Evolutionary conservation across 164 flowering plant species (phyloP).

Genomic region (Sextonia rubra): DNA sequence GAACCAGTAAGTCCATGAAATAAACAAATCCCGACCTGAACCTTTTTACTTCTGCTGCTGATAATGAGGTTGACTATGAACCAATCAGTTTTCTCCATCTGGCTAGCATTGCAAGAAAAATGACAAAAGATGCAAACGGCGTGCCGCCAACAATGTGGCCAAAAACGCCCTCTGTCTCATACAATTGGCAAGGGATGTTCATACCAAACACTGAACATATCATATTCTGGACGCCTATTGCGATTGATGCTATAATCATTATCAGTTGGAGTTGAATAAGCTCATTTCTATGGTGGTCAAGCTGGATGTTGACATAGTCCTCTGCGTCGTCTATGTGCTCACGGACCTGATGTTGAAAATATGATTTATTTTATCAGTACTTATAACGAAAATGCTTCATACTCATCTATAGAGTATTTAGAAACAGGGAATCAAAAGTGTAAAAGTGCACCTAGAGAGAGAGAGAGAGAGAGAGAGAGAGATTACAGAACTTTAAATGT

Average conservation of each 20-base stretch:
- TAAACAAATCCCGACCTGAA: too few species aligned
- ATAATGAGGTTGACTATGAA: constrained; percentile 20
- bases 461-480: too few species aligned
- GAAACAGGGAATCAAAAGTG: too few species aligned
- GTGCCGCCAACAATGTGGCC: constrained; percentile 41
- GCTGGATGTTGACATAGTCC: constrained; percentile 92
- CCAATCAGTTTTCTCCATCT: constrained; percentile 94
- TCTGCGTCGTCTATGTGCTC: constrained; percentile 95
- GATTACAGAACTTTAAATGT: too few species aligned
- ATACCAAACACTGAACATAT: constrained; percentile 78
- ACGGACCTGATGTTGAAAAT: constrained; percentile 48
- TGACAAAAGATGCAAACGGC: constrained; percentile 41
- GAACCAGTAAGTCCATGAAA: too few species aligned
- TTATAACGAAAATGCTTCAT: too few species aligned
- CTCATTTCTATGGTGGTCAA: constrained; percentile 90
- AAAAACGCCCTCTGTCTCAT: constrained; percentile 51
- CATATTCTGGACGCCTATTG: constrained; percentile 65
- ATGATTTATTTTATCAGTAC: too few species aligned
- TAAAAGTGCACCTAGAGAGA: too few species aligned
- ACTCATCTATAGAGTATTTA: too few species aligned
- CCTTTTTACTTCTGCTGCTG: too few species aligned
- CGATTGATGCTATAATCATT: constrained; percentile 82
- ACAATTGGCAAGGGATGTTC: constrained; percentile 73
- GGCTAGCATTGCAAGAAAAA: constrained; percentile 69
- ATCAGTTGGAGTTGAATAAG: constrained; percentile 87